Base-by-base conservation (phyloP, 2,329 filamentous ascomycete genomes). In the Penicillium sp. region DNA sequence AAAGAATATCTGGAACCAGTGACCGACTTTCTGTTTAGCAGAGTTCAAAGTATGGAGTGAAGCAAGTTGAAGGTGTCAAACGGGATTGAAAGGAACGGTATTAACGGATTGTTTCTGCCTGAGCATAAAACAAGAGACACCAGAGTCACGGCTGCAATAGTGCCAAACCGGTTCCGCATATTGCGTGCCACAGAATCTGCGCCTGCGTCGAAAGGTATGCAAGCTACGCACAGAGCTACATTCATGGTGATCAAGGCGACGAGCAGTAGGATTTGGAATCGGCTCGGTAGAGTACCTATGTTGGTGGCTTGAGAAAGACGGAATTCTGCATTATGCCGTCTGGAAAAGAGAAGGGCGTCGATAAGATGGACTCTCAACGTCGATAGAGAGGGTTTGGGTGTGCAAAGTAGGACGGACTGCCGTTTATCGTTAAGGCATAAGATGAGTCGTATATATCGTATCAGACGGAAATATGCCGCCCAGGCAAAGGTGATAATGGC, bases 381-480 rank as follows among this genome's bases (percentile, higher is more conserved):
- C 81, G 66, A 87, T 84, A 68, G 96, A 81, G 54, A 73, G 67
- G 63, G 35, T 79, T 66, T 7, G 90, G 84, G 21, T 81, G 79
- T 51, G 88, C 84, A 73, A 93, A 97, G 81, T 92, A 97, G 63
- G 86, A 84, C 76, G 21, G 21, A 21, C 21, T 97, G 93, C 1
- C 84, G 89, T 66, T 91, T 89, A 79, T 92, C 92, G 79, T 86
- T 89, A 66, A 97, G 84, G 71, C 88, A 92, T 45, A 90, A 84
- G 48, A 96, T 83, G 26, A 86, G 89, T 65, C 93, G 87, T 35
- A 93, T 81, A 72, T 95, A 90, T 67, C 85, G 86, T 61, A 86
- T 81, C 60, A 90, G 78, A 58, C 85, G 83, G 55, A 87, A 83
- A 57, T 81, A 77, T 64, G 89, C 75, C 64, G 89, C 87, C 86